phyloP scores from a whole-genome alignment of 179 eudicot species.

The Silene coronaria region DNA sequence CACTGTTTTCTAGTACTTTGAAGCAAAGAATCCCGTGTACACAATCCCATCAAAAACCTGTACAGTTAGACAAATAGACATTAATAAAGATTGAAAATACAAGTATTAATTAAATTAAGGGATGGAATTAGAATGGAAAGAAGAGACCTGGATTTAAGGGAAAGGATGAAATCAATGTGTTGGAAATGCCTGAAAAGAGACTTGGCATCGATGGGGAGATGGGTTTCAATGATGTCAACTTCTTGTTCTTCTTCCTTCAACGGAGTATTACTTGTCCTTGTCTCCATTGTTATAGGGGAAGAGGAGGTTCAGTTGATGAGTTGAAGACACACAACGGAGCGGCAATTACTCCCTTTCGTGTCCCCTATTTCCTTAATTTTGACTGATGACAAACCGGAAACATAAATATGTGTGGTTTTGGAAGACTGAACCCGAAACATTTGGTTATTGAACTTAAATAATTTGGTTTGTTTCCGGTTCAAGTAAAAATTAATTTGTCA shows the following conservation, averaged over 20 bases:
- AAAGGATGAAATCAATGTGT: neutral
- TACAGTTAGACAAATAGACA: neutral
- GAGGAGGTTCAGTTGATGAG: no score
- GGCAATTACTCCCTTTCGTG: no score
- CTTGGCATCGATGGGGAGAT: neutral
- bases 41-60: constrained; percentile 51
- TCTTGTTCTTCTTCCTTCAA: neutral
- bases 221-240: neutral
- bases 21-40: constrained; percentile 14
- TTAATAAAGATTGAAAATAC: neutral
- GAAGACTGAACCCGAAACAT: no score
- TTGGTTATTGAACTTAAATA: no score
- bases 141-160: neutral
- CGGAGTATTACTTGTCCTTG: no score
- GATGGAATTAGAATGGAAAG: neutral
- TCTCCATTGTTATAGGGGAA: neutral
- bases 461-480: no score
- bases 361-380: no score
- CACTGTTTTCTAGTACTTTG: constrained; percentile 14
- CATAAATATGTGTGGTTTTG: no score
- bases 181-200: neutral
- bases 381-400: no score
- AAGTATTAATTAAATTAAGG: neutral
- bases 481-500: no score
- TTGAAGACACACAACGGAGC: no score